Evolutionary conservation across 768 basidiomycete species (phyloP).

Genomic region (Pisolithus sp.): DNA sequence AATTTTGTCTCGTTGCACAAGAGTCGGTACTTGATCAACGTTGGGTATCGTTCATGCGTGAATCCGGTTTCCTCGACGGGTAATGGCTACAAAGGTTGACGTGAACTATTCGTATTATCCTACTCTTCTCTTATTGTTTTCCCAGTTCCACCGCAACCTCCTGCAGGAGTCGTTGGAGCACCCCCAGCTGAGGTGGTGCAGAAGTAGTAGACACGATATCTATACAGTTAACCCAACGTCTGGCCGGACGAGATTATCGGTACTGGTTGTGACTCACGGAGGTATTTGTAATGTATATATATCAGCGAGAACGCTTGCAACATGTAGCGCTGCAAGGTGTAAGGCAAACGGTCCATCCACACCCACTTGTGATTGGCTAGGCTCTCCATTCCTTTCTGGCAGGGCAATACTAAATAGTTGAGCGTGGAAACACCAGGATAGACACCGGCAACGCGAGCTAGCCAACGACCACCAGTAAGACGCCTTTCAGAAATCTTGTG

Average conservation of each 20-base stretch:
- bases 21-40: constrained; percentile 50
- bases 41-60: constrained; percentile 59
- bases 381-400: neutral
- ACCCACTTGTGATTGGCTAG: neutral
- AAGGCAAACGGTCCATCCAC: constrained; percentile 26
- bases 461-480: constrained; percentile 18
- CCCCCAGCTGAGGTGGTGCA: neutral
- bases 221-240: constrained; percentile 51
- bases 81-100: neutral
- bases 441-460: constrained; percentile 24
- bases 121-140: too few relatives aligned
- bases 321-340: constrained; percentile 23
- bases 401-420: too few relatives aligned
- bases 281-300: constrained; percentile 52
- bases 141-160: constrained; percentile 23
- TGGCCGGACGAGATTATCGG: constrained; percentile 54
- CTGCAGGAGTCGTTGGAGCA: constrained; percentile 16
- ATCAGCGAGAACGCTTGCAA: constrained; percentile 43
- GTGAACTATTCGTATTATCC: too few relatives aligned
- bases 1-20: constrained; percentile 54
- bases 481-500: constrained; percentile 56
- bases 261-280: constrained; percentile 59
- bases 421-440: constrained; percentile 8
- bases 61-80: constrained; percentile 42
- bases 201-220: constrained; percentile 12